Percentiles rank a stretch among this genome's conserved stretches.
Evolutionary conservation across 495 filamentous ascomycete species (phyloP).

Genomic region (Pyrenopolyporus hunteri): DNA sequence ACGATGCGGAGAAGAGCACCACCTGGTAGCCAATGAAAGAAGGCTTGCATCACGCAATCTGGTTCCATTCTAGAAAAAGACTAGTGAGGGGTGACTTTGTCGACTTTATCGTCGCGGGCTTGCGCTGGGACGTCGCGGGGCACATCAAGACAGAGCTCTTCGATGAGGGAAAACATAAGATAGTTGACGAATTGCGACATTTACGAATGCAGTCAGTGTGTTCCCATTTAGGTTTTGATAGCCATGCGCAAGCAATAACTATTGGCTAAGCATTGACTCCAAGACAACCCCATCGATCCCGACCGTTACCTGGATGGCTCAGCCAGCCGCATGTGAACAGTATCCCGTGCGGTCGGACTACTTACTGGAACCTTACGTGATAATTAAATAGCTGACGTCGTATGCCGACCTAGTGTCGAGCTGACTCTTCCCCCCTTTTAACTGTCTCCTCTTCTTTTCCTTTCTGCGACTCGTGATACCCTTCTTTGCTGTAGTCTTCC

Average conservation of each 20-base stretch:
- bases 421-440: slow-evolving; percentile 3
- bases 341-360: slow-evolving; percentile 4
- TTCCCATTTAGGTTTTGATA: slow-evolving; percentile 25
- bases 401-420: slow-evolving; percentile 16
- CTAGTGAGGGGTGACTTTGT: slow-evolving; percentile 40
- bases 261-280: slow-evolving; percentile 19
- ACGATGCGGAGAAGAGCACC: slow-evolving; percentile 35
- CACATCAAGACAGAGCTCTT: slow-evolving; percentile 5
- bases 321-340: slow-evolving; percentile 13
- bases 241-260: background rate
- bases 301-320: slow-evolving; percentile 5
- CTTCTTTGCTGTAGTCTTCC: background rate
- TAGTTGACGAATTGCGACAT: slow-evolving; percentile 34
- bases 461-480: slow-evolving; percentile 23
- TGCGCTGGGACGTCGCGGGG: slow-evolving; percentile 22
- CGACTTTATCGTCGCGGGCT: slow-evolving; percentile 9
- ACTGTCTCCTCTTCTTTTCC: slow-evolving; percentile 8
- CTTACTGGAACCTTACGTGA: background rate
- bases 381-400: slow-evolving; percentile 11
- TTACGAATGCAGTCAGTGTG: slow-evolving; percentile 5
- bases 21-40: slow-evolving; percentile 33
- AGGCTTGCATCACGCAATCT: slow-evolving; percentile 38
- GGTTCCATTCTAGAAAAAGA: slow-evolving; percentile 20
- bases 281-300: background rate
- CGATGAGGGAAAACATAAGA: slow-evolving; percentile 32